A percentile compares a stretch with the other conserved stretches of the same genome.
Conservation (phyloP, 176 grass and related monocot species). For the Aegilops tauschii region DNA sequence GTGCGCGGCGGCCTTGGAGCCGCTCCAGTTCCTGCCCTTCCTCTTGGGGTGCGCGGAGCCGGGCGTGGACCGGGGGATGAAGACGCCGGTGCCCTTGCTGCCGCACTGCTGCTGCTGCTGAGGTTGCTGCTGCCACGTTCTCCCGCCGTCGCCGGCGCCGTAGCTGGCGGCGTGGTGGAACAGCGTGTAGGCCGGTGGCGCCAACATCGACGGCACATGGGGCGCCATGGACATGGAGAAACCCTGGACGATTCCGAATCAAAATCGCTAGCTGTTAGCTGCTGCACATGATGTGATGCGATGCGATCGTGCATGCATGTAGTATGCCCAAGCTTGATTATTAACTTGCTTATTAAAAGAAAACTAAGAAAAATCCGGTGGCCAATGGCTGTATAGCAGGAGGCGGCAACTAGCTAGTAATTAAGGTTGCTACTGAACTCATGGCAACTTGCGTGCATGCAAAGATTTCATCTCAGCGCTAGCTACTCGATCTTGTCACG, state of each 20-base stretch:
- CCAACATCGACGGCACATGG: conserved; percentile 50
- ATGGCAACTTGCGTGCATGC: conserved; percentile 41
- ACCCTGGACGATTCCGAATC: conserved; percentile 22
- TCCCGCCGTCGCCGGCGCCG: background rate
- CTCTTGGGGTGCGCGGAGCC: conserved; percentile 22
- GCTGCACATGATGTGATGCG: conserved; percentile 31
- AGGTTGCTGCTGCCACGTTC: background rate
- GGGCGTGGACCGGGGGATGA: conserved; percentile 53
- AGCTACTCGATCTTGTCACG: conserved; percentile 3
- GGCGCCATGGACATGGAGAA: conserved; percentile 26
- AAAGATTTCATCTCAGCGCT: background rate
- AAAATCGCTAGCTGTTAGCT: conserved; percentile 5
- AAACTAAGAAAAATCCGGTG: background rate
- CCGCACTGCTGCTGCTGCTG: conserved; percentile 28
- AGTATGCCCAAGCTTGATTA: background rate
- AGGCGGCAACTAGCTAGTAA: background rate
- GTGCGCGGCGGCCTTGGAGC: background rate
- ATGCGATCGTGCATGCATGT: conserved; percentile 25
- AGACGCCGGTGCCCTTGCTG: conserved; percentile 67
- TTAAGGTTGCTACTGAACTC: background rate
- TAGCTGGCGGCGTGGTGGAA: conserved; percentile 53
- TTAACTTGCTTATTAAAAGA: background rate
- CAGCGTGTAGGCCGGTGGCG: conserved; percentile 53
- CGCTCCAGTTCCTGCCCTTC: conserved; percentile 22
- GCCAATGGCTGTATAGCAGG: background rate